These are phyloP conservation scores for Globisporangium camurandrum DNA, from an alignment of 352 stramenopile genomes.

Conservation along the genomic window DNA sequence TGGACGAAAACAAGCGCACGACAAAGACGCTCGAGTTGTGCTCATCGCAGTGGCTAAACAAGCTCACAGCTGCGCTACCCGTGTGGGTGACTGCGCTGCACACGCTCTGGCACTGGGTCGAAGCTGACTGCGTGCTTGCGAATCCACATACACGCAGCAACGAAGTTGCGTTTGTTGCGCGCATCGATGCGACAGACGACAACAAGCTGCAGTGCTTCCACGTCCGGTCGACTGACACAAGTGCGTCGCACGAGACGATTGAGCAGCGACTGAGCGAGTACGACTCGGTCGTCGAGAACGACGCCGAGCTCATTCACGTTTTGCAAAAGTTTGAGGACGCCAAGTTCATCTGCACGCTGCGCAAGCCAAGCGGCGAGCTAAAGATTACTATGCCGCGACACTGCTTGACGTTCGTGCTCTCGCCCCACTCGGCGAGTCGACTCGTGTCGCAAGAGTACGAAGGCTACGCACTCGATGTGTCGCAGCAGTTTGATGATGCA, in stretches of 20 bases:
- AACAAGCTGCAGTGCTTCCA: slow-evolving; percentile 22
- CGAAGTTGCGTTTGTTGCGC: slow-evolving; percentile 1
- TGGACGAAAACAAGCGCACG: neutral
- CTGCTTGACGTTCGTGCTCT: slow-evolving; percentile 25
- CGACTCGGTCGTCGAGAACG: slow-evolving; percentile 15
- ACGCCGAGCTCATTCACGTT: slow-evolving; percentile 8
- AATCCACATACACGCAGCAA: slow-evolving; percentile 11
- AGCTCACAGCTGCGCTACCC: slow-evolving; percentile 18
- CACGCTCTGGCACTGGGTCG: slow-evolving; percentile 46
- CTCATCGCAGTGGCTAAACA: slow-evolving; percentile 16
- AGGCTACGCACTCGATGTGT: slow-evolving; percentile 24
- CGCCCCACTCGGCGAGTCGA: slow-evolving; percentile 4
- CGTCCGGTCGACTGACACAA: slow-evolving; percentile 22
- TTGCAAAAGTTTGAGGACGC: slow-evolving; percentile 37
- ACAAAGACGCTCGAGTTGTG: slow-evolving; percentile 28
- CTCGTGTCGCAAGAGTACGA: slow-evolving; percentile 29
- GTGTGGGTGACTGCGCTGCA: slow-evolving; percentile 22
- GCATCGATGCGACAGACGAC: neutral
- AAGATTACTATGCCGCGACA: slow-evolving; percentile 40
- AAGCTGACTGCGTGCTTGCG: slow-evolving; percentile 31
- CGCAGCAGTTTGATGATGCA: slow-evolving; percentile 34
- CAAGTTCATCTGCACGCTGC: slow-evolving; percentile 25
- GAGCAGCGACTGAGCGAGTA: slow-evolving; percentile 12
- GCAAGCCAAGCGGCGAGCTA: slow-evolving; percentile 7
- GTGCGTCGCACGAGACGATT: slow-evolving; percentile 10